Base-by-base conservation (phyloP, 352 stramenopile species). In the Pythium rhizo-oryzae region DNA sequence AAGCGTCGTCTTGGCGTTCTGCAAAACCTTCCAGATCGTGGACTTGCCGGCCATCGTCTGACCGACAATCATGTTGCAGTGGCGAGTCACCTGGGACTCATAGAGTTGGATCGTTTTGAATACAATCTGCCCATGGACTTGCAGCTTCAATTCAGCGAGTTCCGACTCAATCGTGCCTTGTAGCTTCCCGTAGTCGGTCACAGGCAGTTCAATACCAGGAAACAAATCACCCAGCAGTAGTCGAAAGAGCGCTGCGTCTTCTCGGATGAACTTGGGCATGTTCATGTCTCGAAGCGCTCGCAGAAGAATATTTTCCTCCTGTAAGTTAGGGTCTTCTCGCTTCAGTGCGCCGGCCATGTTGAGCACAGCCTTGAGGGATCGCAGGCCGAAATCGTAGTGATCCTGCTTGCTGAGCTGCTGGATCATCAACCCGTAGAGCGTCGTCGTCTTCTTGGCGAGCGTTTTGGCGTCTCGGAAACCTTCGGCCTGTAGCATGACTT, bases 61-160 rank as follows among this genome's bases (percentile, higher is more conserved):
- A 0, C 94, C 94, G 8, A 98, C 94, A 33, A 98, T 93, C 76
- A 97, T 98, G 43, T 96, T 97, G 54, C 95, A 97, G 60, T 98
- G 97, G 1, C 95, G 92, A 23, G 97, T 98, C 39, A 98, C 88
- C 66, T 98, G 96, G 0, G 94, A 97, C 59, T 98, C 95, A 65
- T 97, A 98, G 55, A 98, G 78, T 67, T 98, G 95, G 37, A 98
- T 98, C 2, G 97, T 94, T 79, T 99, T 99, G 66, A 93, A 96
- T 44, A 98, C 89, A 50, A 98, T 98, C 13, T 90, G 80, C 0
- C 80, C 79, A 21, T 98, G 89, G 16, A 96, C 81, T 65, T 98
- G 94, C 8, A 98, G 77, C 24, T 93, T 93, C 52, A 91, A 77
- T 43, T 92, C 85, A 4, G 76, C 58, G 12, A 98, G 67, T 47